Evolutionary conservation across 805 yeast genomes (phyloP), one percentile per base, ranked within the genome.

Genomic region (Ogataea kodamae): DNA sequence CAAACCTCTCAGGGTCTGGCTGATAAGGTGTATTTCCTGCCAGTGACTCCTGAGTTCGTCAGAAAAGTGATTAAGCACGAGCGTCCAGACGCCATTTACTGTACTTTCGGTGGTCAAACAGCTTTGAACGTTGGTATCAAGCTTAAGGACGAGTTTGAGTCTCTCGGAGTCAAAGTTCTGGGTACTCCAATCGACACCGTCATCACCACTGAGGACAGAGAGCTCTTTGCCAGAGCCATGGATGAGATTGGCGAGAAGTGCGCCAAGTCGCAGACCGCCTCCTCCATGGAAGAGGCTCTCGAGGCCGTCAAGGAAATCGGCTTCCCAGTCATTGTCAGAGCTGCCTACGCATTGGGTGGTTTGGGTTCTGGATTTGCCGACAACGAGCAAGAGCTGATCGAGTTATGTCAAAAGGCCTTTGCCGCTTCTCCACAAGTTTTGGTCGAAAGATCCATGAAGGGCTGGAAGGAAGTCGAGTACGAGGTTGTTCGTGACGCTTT

Each of bases 21-120:
- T 40, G 98, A 92, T 62, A 90, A 92, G 67, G 97, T 92, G 29
- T 92, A 92, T 67, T 92, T 89, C 68, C 69, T 92, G 56, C 98
- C 98, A n/a, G 98, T 92, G 29, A 92, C 84, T 45, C 80, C 97
- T 11, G 98, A 92, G 45, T 92, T 89, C 53, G 97, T 92, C 39
- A 78, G 97, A 53, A 89, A 92, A 59, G 96, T 92, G 49, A 92
- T 92, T 57, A 71, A 84, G 59, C 83, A 85, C 62, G 98, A 92
- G 68, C 81, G 85, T 50, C 98, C 98, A 18, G 98, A 92, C 61
- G 95, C 97, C 46, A 90, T 92, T 50, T 89, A 87, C 67, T 83
- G 85, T 57, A 92, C 98, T 12, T 92, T 92, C 57, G 98, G 98
- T 70, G 98, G 98, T 55, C 98, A 92, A 70, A 92, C 98, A 27